Evolutionary conservation across 2,329 filamentous ascomycete genomes (phyloP).

Genomic region (Graphium sp.): DNA sequence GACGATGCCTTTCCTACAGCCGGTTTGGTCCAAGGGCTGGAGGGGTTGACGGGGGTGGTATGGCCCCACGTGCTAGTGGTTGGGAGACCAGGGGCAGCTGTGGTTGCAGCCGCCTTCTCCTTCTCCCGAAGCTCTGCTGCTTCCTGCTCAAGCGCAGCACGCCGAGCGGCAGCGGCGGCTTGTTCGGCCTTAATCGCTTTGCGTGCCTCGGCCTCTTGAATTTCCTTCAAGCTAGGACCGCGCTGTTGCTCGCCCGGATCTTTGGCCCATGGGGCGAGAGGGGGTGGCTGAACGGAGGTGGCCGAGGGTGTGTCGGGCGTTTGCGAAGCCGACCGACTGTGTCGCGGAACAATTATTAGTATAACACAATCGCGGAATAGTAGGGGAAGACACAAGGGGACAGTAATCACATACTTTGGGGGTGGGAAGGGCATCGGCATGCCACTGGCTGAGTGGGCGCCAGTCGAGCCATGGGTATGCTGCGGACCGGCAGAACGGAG

Average conservation of each 20-base stretch:
- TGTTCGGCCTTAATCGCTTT: constrained; percentile 85
- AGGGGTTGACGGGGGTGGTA: constrained; percentile 51
- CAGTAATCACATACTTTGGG: constrained; percentile 17
- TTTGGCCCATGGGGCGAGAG: constrained; percentile 89
- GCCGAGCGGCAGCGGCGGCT: constrained; percentile 58
- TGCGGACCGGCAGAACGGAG: no score
- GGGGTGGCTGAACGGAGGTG: constrained; percentile 34
- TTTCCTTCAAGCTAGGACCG: constrained; percentile 86
- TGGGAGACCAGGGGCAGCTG: constrained; percentile 63
- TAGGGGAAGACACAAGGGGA: neutral
- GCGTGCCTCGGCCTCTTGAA: constrained; percentile 87
- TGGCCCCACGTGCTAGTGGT: constrained; percentile 83
- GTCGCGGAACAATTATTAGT: no score
- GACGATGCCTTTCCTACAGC: constrained; percentile 26
- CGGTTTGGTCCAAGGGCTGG: constrained; percentile 53
- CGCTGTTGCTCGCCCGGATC: constrained; percentile 53
- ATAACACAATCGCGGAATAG: no score
- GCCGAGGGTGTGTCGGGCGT: constrained; percentile 44
- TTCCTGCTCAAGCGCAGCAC: constrained; percentile 68
- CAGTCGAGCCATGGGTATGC: neutral
- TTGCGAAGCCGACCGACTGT: constrained; percentile 55
- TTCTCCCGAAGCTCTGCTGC: constrained; percentile 39
- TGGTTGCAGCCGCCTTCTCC: constrained; percentile 35
- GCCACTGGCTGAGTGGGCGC: constrained; percentile 23
- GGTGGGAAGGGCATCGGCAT: constrained; percentile 63